Percentiles rank a stretch among this genome's conserved stretches.
These are phyloP conservation scores for Dictyostelium firmibasis DNA, from an alignment of 78 protist species.

Conservation along the genomic window DNA sequence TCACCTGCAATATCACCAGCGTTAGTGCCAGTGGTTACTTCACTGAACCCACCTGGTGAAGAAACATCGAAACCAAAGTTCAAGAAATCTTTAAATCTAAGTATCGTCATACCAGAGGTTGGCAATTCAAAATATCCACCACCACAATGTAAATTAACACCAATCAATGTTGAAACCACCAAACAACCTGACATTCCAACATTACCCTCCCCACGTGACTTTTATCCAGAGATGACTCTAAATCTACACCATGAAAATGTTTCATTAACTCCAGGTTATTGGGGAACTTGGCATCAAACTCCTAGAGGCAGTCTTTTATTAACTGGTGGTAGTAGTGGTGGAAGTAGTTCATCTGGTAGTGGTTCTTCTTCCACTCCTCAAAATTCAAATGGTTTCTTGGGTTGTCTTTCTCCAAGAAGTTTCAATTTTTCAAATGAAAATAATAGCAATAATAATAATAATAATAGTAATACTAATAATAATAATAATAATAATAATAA, in stretches of 20 bases:
- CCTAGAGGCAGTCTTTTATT: background rate
- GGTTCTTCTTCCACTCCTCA: background rate
- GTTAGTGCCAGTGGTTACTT: slow-evolving; percentile 40
- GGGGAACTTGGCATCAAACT: background rate
- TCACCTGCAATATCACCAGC: slow-evolving; percentile 19
- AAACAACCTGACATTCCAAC: slow-evolving; percentile 49
- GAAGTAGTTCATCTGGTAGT: background rate
- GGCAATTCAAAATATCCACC: background rate
- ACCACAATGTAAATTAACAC: slow-evolving; percentile 13
- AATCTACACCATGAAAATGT: background rate
- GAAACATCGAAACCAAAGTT: slow-evolving; percentile 32
- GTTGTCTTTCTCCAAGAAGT: background rate
- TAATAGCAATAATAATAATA: too few relatives aligned
- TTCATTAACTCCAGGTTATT: background rate
- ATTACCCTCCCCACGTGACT: slow-evolving; percentile 63
- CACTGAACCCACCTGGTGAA: background rate
- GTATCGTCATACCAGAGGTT: slow-evolving; percentile 45
- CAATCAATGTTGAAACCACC: background rate
- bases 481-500: too few relatives aligned
- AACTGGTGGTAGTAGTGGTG: background rate
- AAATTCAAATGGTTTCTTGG: background rate
- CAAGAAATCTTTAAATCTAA: slow-evolving; percentile 17
- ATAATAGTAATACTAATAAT: too few relatives aligned
- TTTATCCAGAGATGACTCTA: slow-evolving; percentile 41
- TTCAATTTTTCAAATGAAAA: too few relatives aligned